Evolutionary conservation across 2,329 filamentous ascomycete genomes (phyloP).

Genomic region (Fusarium oxysporum): DNA sequence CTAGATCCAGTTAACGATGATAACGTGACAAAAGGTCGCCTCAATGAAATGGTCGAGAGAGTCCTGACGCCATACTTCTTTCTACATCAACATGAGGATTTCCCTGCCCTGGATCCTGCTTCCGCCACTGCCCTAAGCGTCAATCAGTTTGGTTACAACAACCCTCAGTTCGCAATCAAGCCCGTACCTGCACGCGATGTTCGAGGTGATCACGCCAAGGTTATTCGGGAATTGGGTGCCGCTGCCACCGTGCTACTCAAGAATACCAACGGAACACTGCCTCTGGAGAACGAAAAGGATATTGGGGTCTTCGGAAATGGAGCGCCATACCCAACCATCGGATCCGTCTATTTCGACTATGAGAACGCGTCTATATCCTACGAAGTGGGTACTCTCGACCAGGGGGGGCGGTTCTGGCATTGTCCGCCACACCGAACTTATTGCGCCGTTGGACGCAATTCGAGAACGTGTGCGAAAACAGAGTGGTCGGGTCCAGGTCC

Average conservation of each 20-base stretch:
- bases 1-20: neutral
- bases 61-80: neutral
- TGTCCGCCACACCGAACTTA: slow-evolving; percentile 52
- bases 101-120: neutral
- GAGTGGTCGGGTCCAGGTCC: slow-evolving; percentile 45
- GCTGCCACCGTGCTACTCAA: slow-evolving; percentile 78
- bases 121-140: slow-evolving; percentile 43
- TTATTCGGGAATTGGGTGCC: slow-evolving; percentile 65
- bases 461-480: slow-evolving; percentile 57
- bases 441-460: slow-evolving; percentile 54
- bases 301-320: slow-evolving; percentile 67
- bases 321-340: slow-evolving; percentile 60
- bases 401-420: slow-evolving; percentile 66
- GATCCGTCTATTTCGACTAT: slow-evolving; percentile 69
- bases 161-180: slow-evolving; percentile 53
- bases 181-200: slow-evolving; percentile 49
- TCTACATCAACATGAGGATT: neutral
- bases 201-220: slow-evolving; percentile 64
- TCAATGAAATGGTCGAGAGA: neutral
- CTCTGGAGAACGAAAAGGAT: slow-evolving; percentile 67
- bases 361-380: slow-evolving; percentile 64
- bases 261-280: slow-evolving; percentile 71
- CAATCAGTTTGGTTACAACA: slow-evolving; percentile 58
- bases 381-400: slow-evolving; percentile 65
- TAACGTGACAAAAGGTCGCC: neutral